A percentile compares a stretch with the other conserved stretches of the same genome.
These are phyloP conservation scores for Phialophora expanda DNA, from an alignment of 2,329 filamentous ascomycete genomes.

Conservation along the genomic window DNA sequence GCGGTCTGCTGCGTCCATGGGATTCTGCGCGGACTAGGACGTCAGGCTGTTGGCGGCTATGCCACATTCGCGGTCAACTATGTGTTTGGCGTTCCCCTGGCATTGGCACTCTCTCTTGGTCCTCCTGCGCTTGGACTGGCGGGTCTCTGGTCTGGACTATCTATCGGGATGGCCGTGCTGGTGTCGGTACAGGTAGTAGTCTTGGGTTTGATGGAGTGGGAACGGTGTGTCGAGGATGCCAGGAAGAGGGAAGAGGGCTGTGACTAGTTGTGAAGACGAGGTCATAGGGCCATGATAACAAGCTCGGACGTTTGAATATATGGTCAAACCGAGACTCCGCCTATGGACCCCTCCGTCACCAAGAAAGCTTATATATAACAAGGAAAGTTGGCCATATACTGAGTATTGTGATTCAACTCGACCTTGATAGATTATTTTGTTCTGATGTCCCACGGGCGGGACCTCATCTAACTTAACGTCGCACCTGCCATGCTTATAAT, in stretches of 20 bases:
- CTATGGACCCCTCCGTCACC: too few relatives aligned
- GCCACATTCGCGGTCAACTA: constrained; percentile 80
- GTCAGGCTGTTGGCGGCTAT: constrained; percentile 79
- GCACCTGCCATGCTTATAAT: not conserved
- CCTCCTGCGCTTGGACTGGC: constrained; percentile 21
- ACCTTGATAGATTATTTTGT: too few relatives aligned
- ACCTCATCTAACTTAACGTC: not conserved
- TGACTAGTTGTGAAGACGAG: not conserved
- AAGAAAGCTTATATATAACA: too few relatives aligned
- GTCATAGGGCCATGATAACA: too few relatives aligned
- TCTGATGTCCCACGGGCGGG: not conserved
- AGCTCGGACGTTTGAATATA: too few relatives aligned
- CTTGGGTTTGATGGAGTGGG: constrained; percentile 26
- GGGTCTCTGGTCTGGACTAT: constrained; percentile 25
- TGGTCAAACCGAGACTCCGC: too few relatives aligned
- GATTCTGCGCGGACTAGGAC: constrained; percentile 75
- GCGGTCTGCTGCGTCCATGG: constrained; percentile 73
- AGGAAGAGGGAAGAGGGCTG: constrained; percentile 16
- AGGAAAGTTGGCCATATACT: too few relatives aligned
- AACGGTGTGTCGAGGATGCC: constrained; percentile 28
- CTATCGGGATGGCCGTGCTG: constrained; percentile 18
- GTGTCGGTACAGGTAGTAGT: constrained; percentile 12
- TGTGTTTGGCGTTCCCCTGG: constrained; percentile 56
- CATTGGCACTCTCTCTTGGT: constrained; percentile 25
- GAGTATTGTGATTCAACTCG: too few relatives aligned